Conservation (phyloP, 768 basidiomycete species). For the Agrocybe praecox region DNA sequence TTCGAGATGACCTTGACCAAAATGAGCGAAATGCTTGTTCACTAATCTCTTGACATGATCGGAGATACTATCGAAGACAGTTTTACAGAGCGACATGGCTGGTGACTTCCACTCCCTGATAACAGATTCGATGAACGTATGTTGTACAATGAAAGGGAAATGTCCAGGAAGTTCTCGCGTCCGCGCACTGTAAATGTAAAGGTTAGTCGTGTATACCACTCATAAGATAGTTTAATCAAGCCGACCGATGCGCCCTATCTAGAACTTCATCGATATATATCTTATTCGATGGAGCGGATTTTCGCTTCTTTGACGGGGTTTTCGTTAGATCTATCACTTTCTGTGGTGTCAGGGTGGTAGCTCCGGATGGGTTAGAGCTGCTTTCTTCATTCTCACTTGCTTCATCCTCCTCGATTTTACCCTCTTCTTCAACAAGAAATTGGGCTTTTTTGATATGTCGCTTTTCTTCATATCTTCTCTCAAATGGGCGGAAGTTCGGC, state of each 20-base stretch:
- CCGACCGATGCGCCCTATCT: no score
- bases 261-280: not conserved
- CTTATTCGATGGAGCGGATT: not conserved
- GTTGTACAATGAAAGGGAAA: slow-evolving; percentile 64
- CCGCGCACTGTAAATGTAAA: slow-evolving; percentile 54
- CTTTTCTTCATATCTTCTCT: slow-evolving; percentile 11
- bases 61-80: slow-evolving; percentile 36
- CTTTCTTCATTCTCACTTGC: slow-evolving; percentile 10
- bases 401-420: slow-evolving; percentile 22
- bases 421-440: slow-evolving; percentile 19
- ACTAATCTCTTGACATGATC: slow-evolving; percentile 46
- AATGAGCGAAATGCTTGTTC: slow-evolving; percentile 47
- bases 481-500: slow-evolving; percentile 59
- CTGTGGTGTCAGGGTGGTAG: no score
- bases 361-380: no score
- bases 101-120: slow-evolving; percentile 54
- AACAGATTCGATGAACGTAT: slow-evolving; percentile 46
- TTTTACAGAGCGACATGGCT: slow-evolving; percentile 43
- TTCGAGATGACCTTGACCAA: slow-evolving; percentile 55
- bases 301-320: no score
- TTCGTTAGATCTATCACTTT: no score
- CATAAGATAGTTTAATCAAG: no score
- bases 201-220: no score
- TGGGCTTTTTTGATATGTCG: slow-evolving; percentile 11
- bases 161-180: slow-evolving; percentile 72